phyloP scores from a whole-genome alignment of 2,329 filamentous ascomycete genomes.

The Thielaviopsis populi region DNA sequence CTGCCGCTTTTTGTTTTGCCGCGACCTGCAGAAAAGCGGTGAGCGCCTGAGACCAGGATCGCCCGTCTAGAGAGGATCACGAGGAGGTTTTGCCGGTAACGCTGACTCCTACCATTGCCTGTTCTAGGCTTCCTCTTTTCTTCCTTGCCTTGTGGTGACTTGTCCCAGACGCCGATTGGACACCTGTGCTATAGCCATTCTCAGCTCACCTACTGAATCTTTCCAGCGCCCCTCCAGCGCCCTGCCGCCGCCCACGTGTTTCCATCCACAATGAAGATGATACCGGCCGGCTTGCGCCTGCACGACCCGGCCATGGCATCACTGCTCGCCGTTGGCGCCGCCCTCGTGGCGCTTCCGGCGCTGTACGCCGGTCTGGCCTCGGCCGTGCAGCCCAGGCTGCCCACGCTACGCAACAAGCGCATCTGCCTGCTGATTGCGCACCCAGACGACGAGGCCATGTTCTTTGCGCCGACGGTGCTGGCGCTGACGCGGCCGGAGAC shows the following conservation, averaged over 20 bases:
- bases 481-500: slow-evolving; percentile 65
- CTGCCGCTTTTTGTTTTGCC: neutral
- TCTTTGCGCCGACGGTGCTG: slow-evolving; percentile 81
- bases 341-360: slow-evolving; percentile 31
- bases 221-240: neutral
- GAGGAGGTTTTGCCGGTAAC: neutral
- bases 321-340: slow-evolving; percentile 21
- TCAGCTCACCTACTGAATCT: neutral
- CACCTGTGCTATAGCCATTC: neutral
- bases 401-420: slow-evolving; percentile 62
- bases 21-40: neutral
- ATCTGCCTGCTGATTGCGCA: slow-evolving; percentile 91
- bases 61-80: neutral
- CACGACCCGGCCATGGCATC: slow-evolving; percentile 9
- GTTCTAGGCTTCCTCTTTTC: neutral
- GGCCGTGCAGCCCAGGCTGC: slow-evolving; percentile 39
- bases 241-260: neutral
- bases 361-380: slow-evolving; percentile 39
- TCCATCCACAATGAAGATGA: slow-evolving; percentile 11
- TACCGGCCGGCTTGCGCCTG: slow-evolving; percentile 6
- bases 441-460: slow-evolving; percentile 98
- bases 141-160: neutral
- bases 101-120: neutral
- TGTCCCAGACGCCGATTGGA: neutral
- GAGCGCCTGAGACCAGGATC: neutral